Evolutionary conservation across 139 green algal genomes (phyloP), one percentile per base, ranked within the genome.

Genomic region (Yamagishiella unicocca): DNA sequence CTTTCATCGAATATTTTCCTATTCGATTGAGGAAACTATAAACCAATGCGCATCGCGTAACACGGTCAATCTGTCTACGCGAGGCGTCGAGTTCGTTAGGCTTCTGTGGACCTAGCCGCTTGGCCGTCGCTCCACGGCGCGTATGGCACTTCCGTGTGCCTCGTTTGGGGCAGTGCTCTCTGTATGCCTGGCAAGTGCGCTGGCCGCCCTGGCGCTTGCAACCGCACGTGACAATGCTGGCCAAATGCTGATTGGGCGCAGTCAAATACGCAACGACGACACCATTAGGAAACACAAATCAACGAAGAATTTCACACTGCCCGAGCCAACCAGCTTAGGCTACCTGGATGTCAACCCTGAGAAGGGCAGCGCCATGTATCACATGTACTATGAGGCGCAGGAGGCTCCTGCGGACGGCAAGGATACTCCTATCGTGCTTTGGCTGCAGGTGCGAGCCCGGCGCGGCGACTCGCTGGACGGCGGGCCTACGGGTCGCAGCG

Each of bases 311-410:
- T n/a, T 88, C 0, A 78, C 1, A 21, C 50, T 82, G 25, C 68
- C 53, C 1, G 29, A 72, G 83, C 83, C 83, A 22, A 90, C 84
- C 1, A 74, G 66, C 14, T 70, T 53, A 25, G 89, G 89, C 8
- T 88, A 79, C 42, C 61, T 92, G 22, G 55, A 72, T 54, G 78
- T 92, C 9, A 67, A 78, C 46, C 55, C 73, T 3, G 35, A 42
- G 4, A 73, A 83, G 17, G 77, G 70, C 62, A 68, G 37, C 46
- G 27, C 58, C 9, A 93, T 93, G 66, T 94, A 89, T 67, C 91
- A 90, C 55, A 85, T 90, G 74, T 94, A 90, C 72, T 94, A 90
- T 82, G 92, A 94, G 73, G 89, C 89, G 0, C 50, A 85, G 46
- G 84, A 92, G 89, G 33, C 19, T 21, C 61, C 38, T 24, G 14